These are phyloP conservation scores for Pseudocercospora fijiensis DNA, from an alignment of 2,329 filamentous ascomycete genomes.

Conservation along the genomic window DNA sequence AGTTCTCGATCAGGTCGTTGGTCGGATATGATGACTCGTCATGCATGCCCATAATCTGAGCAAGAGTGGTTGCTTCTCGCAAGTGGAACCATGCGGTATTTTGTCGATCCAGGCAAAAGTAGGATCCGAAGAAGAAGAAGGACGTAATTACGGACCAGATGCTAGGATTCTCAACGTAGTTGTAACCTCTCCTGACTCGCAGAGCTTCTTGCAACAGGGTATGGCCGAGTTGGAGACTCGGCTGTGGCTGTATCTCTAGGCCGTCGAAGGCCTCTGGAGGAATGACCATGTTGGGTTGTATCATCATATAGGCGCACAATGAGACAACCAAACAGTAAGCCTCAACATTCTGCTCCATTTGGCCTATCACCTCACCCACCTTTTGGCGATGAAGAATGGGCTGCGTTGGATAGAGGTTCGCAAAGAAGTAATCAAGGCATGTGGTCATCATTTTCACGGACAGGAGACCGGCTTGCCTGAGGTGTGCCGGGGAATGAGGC, in stretches of 20 bases:
- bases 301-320: conserved; percentile 53
- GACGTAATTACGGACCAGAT: conserved; percentile 60
- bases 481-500: conserved; percentile 42
- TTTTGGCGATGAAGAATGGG: conserved; percentile 56
- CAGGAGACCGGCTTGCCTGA: conserved; percentile 52
- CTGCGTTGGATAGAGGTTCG: conserved; percentile 64
- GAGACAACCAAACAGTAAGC: conserved; percentile 59
- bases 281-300: conserved; percentile 49
- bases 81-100: conserved; percentile 64
- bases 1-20: conserved; percentile 50
- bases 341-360: conserved; percentile 54
- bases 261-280: conserved; percentile 47
- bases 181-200: conserved; percentile 55
- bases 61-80: conserved; percentile 60
- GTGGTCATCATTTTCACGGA: conserved; percentile 51
- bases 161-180: conserved; percentile 58
- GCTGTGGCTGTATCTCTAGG: conserved; percentile 49
- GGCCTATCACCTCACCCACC: conserved; percentile 54
- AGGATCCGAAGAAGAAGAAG: conserved; percentile 61
- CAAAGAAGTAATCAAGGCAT: conserved; percentile 62
- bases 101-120: conserved; percentile 61
- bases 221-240: conserved; percentile 50
- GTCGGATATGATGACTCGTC: conserved; percentile 57
- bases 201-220: conserved; percentile 60
- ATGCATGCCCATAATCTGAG: conserved; percentile 59